These are phyloP conservation scores for Thozetella sp. DNA, from an alignment of 495 filamentous ascomycete genomes.

Conservation along the genomic window DNA sequence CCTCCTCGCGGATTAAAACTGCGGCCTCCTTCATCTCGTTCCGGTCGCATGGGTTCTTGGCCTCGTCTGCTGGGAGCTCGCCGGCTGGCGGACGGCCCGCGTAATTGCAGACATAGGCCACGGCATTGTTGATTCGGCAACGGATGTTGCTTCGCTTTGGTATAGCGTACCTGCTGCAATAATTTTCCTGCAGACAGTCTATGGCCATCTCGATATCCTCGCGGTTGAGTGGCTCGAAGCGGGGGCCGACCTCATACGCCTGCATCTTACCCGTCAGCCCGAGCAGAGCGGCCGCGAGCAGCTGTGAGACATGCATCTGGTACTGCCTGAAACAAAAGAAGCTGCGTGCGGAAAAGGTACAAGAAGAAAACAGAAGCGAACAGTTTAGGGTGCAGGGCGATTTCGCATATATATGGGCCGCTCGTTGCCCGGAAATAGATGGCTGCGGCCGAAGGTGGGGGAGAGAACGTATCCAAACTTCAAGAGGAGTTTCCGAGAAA, in stretches of 20 bases:
- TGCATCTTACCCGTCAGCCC: background rate
- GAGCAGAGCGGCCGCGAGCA: background rate
- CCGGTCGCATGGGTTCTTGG: background rate
- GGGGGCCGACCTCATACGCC: background rate
- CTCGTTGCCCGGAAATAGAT: too few relatives aligned
- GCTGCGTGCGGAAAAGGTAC: too few relatives aligned
- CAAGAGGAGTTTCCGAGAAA: too few relatives aligned
- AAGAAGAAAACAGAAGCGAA: background rate
- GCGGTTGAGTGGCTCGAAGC: background rate
- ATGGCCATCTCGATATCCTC: background rate
- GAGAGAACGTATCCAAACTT: too few relatives aligned
- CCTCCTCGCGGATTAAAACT: background rate
- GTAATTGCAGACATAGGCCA: background rate
- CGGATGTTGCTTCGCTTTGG: background rate
- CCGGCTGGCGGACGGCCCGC: background rate
- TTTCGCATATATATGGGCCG: too few relatives aligned
- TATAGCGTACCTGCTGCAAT: background rate
- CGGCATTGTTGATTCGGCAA: background rate
- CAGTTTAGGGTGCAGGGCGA: too few relatives aligned
- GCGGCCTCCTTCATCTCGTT: background rate
- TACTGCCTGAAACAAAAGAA: too few relatives aligned
- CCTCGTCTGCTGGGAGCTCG: background rate
- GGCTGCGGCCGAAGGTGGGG: too few relatives aligned
- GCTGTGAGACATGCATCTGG: background rate
- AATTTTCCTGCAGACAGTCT: constrained; percentile 1